Percentiles rank a stretch among this genome's conserved stretches.
Evolutionary conservation across 192 early-diverging fungal genomes (phyloP).

Genomic region (Jimgerdemannia flammicorona): DNA sequence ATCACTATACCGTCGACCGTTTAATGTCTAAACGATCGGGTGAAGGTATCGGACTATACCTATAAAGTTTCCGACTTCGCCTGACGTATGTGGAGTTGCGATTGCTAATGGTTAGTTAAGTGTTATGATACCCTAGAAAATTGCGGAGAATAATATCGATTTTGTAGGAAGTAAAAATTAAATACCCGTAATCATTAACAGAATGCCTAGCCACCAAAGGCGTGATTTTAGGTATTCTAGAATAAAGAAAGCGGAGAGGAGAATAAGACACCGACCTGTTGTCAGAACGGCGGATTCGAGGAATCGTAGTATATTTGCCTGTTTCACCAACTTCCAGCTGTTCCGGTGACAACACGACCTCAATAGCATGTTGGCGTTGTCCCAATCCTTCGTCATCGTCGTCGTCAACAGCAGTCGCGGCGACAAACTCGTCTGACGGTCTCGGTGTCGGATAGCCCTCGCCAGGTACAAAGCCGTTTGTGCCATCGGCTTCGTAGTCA

Average conservation of each 20-base stretch:
- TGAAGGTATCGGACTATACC: slow-evolving; percentile 5
- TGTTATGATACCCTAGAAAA: not conserved
- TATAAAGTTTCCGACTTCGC: slow-evolving; percentile 49
- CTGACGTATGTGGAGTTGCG: slow-evolving; percentile 14
- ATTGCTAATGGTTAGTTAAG: not conserved
- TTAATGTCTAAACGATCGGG: too few species aligned
- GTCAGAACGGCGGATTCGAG: not conserved
- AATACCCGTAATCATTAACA: slow-evolving; percentile 46
- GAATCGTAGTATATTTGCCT: not conserved
- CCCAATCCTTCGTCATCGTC: slow-evolving; percentile 6
- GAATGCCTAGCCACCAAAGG: slow-evolving; percentile 68
- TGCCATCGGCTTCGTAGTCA: slow-evolving; percentile 1
- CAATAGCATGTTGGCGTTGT: slow-evolving; percentile 20
- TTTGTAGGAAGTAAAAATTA: too few species aligned
- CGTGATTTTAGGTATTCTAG: slow-evolving; percentile 46
- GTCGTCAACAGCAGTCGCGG: not conserved
- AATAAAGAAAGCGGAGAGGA: not conserved
- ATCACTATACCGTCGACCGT: not conserved
- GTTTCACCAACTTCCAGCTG: slow-evolving; percentile 10
- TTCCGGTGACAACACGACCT: slow-evolving; percentile 20
- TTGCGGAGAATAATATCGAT: too few species aligned
- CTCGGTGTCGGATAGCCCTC: slow-evolving; percentile 36
- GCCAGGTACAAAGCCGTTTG: slow-evolving; percentile 27
- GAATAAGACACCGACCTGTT: not conserved
- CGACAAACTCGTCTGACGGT: slow-evolving; percentile 15